These are phyloP conservation scores for Aspergillus sp. DNA, from an alignment of 2,329 filamentous ascomycete genomes.

Conservation along the genomic window DNA sequence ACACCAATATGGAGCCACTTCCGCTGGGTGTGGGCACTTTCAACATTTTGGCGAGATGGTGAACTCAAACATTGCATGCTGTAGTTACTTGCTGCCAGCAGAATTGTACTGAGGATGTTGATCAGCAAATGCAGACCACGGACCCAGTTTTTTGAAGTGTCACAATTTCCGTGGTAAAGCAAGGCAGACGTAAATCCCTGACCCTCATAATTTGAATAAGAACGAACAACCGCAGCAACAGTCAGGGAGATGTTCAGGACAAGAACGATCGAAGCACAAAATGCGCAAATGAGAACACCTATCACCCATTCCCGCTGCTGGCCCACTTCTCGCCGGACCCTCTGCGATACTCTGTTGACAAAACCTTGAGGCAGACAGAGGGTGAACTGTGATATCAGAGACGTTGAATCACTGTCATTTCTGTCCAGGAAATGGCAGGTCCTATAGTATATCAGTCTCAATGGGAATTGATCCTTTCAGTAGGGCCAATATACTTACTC, in stretches of 20 bases:
- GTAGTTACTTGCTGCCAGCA: conserved; percentile 46
- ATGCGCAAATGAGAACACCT: not conserved
- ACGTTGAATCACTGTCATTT: not conserved
- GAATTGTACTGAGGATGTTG: conserved; percentile 41
- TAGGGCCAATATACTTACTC: not conserved
- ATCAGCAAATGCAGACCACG: conserved; percentile 40
- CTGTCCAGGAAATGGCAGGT: not conserved
- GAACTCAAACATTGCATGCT: conserved; percentile 48
- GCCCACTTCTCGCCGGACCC: not conserved
- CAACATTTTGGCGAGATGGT: conserved; percentile 45
- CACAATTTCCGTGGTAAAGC: conserved; percentile 5
- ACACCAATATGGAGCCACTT: conserved; percentile 43
- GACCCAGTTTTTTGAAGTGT: conserved; percentile 3
- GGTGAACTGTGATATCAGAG: not conserved
- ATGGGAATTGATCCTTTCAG: not conserved
- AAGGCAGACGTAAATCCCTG: not conserved
- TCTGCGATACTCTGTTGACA: not conserved
- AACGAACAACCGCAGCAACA: not conserved
- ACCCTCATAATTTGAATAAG: not conserved
- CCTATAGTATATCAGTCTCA: not conserved
- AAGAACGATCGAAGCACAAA: not conserved
- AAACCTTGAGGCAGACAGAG: not conserved
- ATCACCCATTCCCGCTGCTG: not conserved
- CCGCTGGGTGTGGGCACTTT: conserved; percentile 38
- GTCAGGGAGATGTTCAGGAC: not conserved